phyloP scores from a whole-genome alignment of 2,329 filamentous ascomycete species.

The Cladosporium sp. region DNA sequence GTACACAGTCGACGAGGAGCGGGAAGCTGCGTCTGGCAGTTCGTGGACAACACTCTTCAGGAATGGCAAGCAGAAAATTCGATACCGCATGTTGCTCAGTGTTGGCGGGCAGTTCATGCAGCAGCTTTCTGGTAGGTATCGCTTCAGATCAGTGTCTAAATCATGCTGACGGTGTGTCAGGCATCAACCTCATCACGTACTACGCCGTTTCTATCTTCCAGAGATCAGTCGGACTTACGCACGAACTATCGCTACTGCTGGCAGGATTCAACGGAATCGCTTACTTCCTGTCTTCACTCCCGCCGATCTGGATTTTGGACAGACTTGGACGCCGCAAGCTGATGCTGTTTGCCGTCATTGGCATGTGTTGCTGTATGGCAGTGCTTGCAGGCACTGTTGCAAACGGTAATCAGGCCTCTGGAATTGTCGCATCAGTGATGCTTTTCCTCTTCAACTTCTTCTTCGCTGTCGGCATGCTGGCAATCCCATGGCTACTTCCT shows the following conservation, averaged over 20 bases:
- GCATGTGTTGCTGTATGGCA: constrained; percentile 46
- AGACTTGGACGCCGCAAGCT: constrained; percentile 39
- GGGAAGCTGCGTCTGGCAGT: constrained; percentile 36
- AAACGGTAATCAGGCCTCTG: constrained; percentile 40
- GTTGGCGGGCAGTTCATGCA: constrained; percentile 51
- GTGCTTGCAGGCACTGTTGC: constrained; percentile 48
- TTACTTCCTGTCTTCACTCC: constrained; percentile 42
- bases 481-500: constrained; percentile 94
- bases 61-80: constrained; percentile 46
- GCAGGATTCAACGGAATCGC: constrained; percentile 45
- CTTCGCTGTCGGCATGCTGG: constrained; percentile 36
- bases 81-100: constrained; percentile 44
- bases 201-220: constrained; percentile 48
- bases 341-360: constrained; percentile 37
- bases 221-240: constrained; percentile 47
- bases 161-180: constrained; percentile 17
- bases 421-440: constrained; percentile 45
- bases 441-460: constrained; percentile 41
- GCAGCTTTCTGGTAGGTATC: constrained; percentile 31
- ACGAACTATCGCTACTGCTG: constrained; percentile 48
- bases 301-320: constrained; percentile 45
- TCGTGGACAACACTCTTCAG: constrained; percentile 41
- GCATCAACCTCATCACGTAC: constrained; percentile 37
- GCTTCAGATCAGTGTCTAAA: background rate
- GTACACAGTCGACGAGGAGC: constrained; percentile 44